Evolutionary conservation across 2,329 filamentous ascomycete genomes (phyloP).

Genomic region (Verticillium nubilum): DNA sequence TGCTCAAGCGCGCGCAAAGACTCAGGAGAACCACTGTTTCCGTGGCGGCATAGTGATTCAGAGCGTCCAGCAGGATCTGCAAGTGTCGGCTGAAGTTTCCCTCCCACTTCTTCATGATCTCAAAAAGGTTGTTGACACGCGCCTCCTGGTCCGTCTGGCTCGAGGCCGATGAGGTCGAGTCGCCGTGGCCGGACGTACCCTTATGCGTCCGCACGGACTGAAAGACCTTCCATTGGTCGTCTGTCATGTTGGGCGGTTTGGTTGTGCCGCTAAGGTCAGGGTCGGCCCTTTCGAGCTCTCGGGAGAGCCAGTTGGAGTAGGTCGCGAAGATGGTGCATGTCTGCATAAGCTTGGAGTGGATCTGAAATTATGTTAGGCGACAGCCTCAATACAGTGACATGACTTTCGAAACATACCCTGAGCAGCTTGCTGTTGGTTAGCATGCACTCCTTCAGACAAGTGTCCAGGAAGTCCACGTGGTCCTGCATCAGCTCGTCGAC

Average conservation of each 20-base stretch:
- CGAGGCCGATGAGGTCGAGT: slow-evolving; percentile 29
- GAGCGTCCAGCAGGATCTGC: slow-evolving; percentile 86
- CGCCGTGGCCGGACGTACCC: slow-evolving; percentile 20
- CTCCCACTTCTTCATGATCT: slow-evolving; percentile 88
- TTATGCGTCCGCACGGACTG: slow-evolving; percentile 41
- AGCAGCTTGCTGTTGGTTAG: slow-evolving; percentile 93
- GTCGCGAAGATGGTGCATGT: slow-evolving; percentile 92
- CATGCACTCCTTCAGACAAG: slow-evolving; percentile 98
- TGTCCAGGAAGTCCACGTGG: slow-evolving; percentile 96
- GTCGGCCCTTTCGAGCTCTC: slow-evolving; percentile 78
- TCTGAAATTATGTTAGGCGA: slow-evolving; percentile 43
- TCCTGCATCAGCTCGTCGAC: slow-evolving; percentile 99
- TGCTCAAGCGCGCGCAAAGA: slow-evolving; percentile 76
- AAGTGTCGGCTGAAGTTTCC: slow-evolving; percentile 87
- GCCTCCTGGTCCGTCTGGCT: slow-evolving; percentile 30
- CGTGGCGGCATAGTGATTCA: slow-evolving; percentile 96
- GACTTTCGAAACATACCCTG: slow-evolving; percentile 54
- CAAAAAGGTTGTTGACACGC: slow-evolving; percentile 71
- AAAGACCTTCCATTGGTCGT: slow-evolving; percentile 56
- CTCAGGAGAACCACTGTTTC: slow-evolving; percentile 93
- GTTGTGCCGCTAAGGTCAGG: slow-evolving; percentile 62
- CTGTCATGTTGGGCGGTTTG: slow-evolving; percentile 54
- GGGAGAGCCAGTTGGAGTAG: slow-evolving; percentile 81
- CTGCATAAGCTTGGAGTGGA: slow-evolving; percentile 94
- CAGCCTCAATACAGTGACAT: not conserved